These are phyloP conservation scores for Angomonas ambiguus DNA, from an alignment of 208 protist species.

Conservation along the genomic window DNA sequence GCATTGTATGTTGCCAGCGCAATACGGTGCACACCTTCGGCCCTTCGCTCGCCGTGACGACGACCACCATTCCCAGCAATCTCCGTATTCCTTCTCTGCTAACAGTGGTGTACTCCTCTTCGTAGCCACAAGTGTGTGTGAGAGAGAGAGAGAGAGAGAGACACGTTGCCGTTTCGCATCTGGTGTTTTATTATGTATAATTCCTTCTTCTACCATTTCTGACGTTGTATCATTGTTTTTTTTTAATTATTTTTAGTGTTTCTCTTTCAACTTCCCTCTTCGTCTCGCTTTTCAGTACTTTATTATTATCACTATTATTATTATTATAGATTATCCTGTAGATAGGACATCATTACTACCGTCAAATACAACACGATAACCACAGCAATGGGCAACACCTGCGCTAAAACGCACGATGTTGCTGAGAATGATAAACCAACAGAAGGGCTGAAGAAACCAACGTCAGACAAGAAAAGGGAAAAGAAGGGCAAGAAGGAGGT, in stretches of 20 bases:
- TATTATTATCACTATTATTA: conserved; percentile 4
- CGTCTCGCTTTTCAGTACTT: not conserved
- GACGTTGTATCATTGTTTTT: not conserved
- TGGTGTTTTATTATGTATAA: too few species aligned
- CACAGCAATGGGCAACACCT: conserved; percentile 48
- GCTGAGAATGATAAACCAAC: conserved; percentile 16
- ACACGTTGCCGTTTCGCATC: too few species aligned
- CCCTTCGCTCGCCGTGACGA: conserved; percentile 6
- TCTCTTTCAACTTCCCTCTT: not conserved
- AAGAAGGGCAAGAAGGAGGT: conserved; percentile 7
- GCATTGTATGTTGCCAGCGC: conserved; percentile 30
- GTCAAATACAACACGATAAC: too few species aligned
- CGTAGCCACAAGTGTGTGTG: too few species aligned
- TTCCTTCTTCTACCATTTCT: too few species aligned
- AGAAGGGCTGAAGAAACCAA: not conserved
- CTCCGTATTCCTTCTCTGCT: conserved; percentile 26
- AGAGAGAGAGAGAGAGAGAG: too few species aligned
- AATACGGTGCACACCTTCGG: conserved; percentile 22
- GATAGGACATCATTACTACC: too few species aligned
- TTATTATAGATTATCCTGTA: too few species aligned
- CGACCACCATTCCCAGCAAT: conserved; percentile 17
- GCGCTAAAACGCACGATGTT: conserved; percentile 24
- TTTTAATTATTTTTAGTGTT: not conserved
- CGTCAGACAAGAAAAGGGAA: conserved; percentile 12
- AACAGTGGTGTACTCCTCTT: not conserved